Base-by-base conservation (phyloP, 2,329 filamentous ascomycete genomes). In the Tolypocladium endophyticum region DNA sequence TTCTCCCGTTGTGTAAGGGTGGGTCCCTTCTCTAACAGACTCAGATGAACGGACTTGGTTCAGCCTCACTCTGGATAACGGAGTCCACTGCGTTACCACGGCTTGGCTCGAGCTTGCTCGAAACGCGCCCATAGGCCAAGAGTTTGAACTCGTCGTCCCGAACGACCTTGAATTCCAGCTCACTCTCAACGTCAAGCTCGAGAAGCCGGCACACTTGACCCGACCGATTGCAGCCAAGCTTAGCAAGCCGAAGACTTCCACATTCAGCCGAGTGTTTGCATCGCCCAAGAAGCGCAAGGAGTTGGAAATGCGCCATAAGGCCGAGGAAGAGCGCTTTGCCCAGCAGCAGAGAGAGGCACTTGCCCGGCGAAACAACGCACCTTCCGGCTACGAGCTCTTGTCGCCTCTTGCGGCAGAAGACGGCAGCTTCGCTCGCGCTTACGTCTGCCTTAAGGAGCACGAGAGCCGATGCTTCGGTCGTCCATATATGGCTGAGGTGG, bases 131-230 rank as follows among this genome's bases (percentile, higher is more conserved):
- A 97, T 99, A 66, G 94, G 93, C 8, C 94, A 99, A 70, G 94
- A 99, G 72, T 99, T 99, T 67, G 94, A 99, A 76, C 86, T 99
- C 53, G 92, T 97, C 38, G 94, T 99, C 33, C 87, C 95, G 56
- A 94, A 96, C 66, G 94, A 99, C 67, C 85, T 99, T n/a, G 94
- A 99, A 73, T 99, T 99, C 77, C 94, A 99, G 74, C 84, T 99
- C 45, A 97, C 94, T 0, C 83, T 99, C 18, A 96, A 97, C 66
- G 95, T 96, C 64, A 97, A 97, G 77, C 81, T 97, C 30, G 89
- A 92, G 65, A 90, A 92, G 69, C 90, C 89, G 7, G 85, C 87
- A 33, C 81, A 88, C 16, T 78, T 78, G 61, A 76, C 76, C 59
- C 70, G 81, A 1, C 76, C 77, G 43, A 82, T 86, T 3, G 85